Evolutionary conservation across 2,329 filamentous ascomycete species (phyloP).

Genomic region (Scytalidium sp.): DNA sequence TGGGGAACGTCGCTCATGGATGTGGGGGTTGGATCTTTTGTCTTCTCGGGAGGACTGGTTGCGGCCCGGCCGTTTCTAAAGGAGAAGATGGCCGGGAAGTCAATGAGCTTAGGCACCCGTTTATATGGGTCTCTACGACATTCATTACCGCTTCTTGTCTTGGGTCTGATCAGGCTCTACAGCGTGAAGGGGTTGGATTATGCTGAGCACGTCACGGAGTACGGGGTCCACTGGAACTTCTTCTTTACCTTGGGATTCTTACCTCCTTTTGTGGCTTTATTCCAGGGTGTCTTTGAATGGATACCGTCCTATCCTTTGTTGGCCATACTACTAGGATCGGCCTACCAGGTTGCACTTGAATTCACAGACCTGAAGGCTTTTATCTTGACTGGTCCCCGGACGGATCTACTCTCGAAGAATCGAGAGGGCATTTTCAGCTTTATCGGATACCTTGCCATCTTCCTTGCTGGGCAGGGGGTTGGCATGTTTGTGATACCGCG

Average conservation of each 20-base stretch:
- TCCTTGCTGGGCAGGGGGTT: conserved; percentile 81
- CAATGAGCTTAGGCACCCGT: conserved; percentile 50
- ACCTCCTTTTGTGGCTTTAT: conserved; percentile 82
- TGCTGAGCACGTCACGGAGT: conserved; percentile 94
- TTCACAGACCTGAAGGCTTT: conserved; percentile 76
- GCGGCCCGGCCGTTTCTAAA: conserved; percentile 78
- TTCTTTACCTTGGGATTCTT: conserved; percentile 93
- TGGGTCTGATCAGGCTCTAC: conserved; percentile 78
- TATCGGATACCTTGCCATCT: conserved; percentile 89
- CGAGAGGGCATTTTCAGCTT: conserved; percentile 96
- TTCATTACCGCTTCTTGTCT: conserved; percentile 74
- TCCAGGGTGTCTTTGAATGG: conserved; percentile 67
- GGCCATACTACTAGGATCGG: conserved; percentile 62
- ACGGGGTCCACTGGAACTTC: conserved; percentile 99
- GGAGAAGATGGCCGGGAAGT: conserved; percentile 52
- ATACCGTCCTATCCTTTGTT: conserved; percentile 77
- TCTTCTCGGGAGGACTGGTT: conserved; percentile 91
- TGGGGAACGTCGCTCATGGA: conserved; percentile 99
- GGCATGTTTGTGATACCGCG: conserved; percentile 77
- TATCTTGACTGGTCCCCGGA: conserved; percentile 78
- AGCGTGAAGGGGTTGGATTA: conserved; percentile 95
- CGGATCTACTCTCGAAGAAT: conserved; percentile 81
- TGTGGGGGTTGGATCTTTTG: conserved; percentile 93
- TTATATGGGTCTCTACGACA: conserved; percentile 70
- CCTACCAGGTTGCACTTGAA: conserved; percentile 76